These are phyloP conservation scores for Penicillium concentricum DNA, from an alignment of 2,329 filamentous ascomycete species.

Conservation along the genomic window DNA sequence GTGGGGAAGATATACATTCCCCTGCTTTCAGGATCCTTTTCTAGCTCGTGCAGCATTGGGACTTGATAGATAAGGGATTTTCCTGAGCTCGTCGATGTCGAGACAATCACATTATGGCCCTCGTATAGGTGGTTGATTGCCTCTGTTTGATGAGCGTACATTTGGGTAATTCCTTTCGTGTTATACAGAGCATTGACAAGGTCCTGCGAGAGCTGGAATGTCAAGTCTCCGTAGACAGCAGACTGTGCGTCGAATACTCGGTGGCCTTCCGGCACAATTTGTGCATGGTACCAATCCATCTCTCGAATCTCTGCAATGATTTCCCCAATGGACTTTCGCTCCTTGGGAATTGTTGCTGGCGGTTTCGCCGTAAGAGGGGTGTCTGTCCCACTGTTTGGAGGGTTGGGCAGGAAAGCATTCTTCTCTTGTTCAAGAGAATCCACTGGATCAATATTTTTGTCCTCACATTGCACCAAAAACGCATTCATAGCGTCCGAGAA, in stretches of 20 bases:
- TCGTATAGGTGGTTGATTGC: conserved; percentile 85
- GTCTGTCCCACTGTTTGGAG: conserved; percentile 43
- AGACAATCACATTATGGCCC: conserved; percentile 83
- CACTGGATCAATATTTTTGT: conserved; percentile 64
- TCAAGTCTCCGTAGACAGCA: conserved; percentile 76
- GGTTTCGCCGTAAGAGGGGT: conserved; percentile 49
- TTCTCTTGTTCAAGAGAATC: conserved; percentile 61
- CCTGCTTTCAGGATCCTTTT: conserved; percentile 71
- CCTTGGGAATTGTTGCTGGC: conserved; percentile 72
- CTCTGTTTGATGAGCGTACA: conserved; percentile 91
- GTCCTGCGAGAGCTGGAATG: conserved; percentile 83
- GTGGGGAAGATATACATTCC: conserved; percentile 99
- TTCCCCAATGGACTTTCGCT: conserved; percentile 76
- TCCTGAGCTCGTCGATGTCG: conserved; percentile 92
- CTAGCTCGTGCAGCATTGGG: conserved; percentile 82
- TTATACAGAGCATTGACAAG: conserved; percentile 97
- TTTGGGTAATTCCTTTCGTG: conserved; percentile 75
- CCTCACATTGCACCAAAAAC: conserved; percentile 73
- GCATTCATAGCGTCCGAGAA: conserved; percentile 73
- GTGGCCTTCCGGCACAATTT: conserved; percentile 92
- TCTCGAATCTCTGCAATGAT: conserved; percentile 82
- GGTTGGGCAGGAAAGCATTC: conserved; percentile 62
- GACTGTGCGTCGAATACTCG: conserved; percentile 84
- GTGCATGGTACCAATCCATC: conserved; percentile 82
- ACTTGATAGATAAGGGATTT: conserved; percentile 98